Percentiles rank a stretch among this genome's conserved stretches.
phyloP scores from a whole-genome alignment of 2,329 filamentous ascomycete genomes.

The Calycina herbarum region DNA sequence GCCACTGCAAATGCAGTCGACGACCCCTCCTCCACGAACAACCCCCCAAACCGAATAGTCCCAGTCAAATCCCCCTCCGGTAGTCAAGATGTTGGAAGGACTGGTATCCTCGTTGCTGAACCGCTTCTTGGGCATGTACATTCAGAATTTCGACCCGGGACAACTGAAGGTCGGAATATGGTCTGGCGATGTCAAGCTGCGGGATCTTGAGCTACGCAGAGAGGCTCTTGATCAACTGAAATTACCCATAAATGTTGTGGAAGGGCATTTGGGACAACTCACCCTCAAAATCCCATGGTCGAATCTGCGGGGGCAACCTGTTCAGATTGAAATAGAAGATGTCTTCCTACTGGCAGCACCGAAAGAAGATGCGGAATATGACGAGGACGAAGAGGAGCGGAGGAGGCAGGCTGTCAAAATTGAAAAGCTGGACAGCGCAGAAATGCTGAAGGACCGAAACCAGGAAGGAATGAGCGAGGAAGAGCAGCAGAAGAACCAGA shows the following conservation, averaged over 20 bases:
- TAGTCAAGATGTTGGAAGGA: constrained; percentile 85
- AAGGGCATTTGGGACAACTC: constrained; percentile 89
- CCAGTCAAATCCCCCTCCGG: constrained; percentile 69
- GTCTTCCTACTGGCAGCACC: constrained; percentile 93
- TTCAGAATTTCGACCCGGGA: constrained; percentile 97
- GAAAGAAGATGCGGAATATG: constrained; percentile 91
- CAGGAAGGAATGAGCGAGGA: constrained; percentile 92
- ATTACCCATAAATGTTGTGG: constrained; percentile 92
- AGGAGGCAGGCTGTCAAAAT: constrained; percentile 92
- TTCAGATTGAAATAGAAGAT: constrained; percentile 94
- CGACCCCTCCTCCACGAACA: constrained; percentile 16
- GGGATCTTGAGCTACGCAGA: constrained; percentile 85
- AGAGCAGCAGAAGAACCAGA: constrained; percentile 96
- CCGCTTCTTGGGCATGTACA: constrained; percentile 99
- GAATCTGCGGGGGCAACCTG: constrained; percentile 89
- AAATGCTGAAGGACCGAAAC: constrained; percentile 87
- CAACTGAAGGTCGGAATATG: constrained; percentile 99
- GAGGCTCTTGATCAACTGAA: constrained; percentile 97
- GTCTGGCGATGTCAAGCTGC: constrained; percentile 96
- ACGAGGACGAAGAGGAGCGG: constrained; percentile 87
- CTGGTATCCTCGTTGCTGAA: constrained; percentile 96
- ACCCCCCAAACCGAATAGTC: constrained; percentile 36
- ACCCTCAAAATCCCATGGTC: constrained; percentile 97
- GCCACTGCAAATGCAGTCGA: constrained; percentile 27
- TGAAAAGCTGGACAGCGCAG: constrained; percentile 96